phyloP scores from a whole-genome alignment of 768 basidiomycete genomes.

The Amanita muscaria region DNA sequence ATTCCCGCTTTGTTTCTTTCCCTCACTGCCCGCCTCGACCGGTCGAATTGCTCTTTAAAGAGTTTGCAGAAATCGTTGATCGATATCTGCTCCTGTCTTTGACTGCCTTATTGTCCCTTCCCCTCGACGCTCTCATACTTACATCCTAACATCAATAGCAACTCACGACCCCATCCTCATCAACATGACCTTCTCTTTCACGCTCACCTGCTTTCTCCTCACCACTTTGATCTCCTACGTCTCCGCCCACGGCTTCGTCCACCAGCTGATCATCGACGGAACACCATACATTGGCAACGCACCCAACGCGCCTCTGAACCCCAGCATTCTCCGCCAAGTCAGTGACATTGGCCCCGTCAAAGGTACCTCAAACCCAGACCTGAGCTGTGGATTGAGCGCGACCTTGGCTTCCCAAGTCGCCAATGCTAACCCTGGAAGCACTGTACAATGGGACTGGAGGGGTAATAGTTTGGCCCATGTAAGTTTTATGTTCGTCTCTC shows the following conservation, averaged over 20 bases:
- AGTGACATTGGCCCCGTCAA: conserved; percentile 29
- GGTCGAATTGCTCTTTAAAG: no score
- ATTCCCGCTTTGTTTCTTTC: no score
- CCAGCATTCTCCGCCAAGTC: conserved; percentile 29
- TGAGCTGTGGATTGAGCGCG: conserved; percentile 41
- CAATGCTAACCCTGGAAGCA: conserved; percentile 36
- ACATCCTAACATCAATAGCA: no score
- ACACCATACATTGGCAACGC: conserved; percentile 28
- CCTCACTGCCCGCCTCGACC: no score
- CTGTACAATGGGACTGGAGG: conserved; percentile 34
- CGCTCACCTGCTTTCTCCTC: no score
- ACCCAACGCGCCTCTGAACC: conserved; percentile 19
- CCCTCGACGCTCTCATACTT: no score
- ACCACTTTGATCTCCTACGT: conserved; percentile 31
- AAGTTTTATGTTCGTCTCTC: conserved; percentile 10
- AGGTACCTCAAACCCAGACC: conserved; percentile 29
- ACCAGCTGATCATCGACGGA: conserved; percentile 30
- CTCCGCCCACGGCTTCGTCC: conserved; percentile 38
- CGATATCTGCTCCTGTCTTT: no score
- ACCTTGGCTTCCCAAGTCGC: conserved; percentile 34
- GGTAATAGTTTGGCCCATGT: conserved; percentile 20
- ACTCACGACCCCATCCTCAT: no score
- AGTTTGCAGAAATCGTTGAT: no score
- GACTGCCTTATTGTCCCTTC: no score
- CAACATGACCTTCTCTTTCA: no score